Evolutionary conservation across 495 filamentous ascomycete species (phyloP).

Genomic region (Lindgomyces ingoldianus): DNA sequence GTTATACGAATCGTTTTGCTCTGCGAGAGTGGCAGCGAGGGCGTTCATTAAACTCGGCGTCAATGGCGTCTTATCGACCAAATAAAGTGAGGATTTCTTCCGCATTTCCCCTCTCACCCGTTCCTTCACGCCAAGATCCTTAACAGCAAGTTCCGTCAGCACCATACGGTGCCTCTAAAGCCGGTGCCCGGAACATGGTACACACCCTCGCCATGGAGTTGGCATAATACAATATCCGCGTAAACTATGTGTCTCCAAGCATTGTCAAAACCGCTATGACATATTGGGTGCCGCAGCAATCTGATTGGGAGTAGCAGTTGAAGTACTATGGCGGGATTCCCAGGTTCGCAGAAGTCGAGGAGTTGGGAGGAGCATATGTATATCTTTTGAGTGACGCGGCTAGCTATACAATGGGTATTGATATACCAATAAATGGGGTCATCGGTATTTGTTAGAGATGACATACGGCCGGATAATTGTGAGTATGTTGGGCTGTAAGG

Average conservation of each 20-base stretch:
- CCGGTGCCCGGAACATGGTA: conserved; percentile 42
- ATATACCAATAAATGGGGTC: conserved; percentile 65
- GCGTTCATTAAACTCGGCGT: conserved; percentile 50
- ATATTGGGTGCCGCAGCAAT: conserved; percentile 58
- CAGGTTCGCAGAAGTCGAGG: conserved; percentile 67
- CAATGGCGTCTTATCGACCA: conserved; percentile 53
- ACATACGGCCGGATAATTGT: not conserved
- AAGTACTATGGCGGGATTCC: conserved; percentile 60
- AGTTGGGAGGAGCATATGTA: conserved; percentile 83
- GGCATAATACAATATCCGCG: conserved; percentile 58
- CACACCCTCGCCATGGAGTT: conserved; percentile 54
- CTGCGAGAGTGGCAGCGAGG: conserved; percentile 45
- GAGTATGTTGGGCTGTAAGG: not conserved
- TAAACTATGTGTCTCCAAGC: conserved; percentile 79
- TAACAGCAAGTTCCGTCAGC: conserved; percentile 32
- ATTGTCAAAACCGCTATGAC: conserved; percentile 84
- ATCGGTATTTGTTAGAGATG: conserved; percentile 50
- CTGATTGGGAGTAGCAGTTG: conserved; percentile 56
- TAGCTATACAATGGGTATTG: conserved; percentile 78
- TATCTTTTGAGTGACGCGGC: conserved; percentile 80
- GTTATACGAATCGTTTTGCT: conserved; percentile 49
- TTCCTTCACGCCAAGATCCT: not conserved
- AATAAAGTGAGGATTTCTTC: conserved; percentile 45
- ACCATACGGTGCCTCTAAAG: conserved; percentile 43
- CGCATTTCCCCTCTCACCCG: not conserved